Conservation (phyloP, 225 moss, liverwort and hornwort genomes). For the Climacium dendroides region DNA sequence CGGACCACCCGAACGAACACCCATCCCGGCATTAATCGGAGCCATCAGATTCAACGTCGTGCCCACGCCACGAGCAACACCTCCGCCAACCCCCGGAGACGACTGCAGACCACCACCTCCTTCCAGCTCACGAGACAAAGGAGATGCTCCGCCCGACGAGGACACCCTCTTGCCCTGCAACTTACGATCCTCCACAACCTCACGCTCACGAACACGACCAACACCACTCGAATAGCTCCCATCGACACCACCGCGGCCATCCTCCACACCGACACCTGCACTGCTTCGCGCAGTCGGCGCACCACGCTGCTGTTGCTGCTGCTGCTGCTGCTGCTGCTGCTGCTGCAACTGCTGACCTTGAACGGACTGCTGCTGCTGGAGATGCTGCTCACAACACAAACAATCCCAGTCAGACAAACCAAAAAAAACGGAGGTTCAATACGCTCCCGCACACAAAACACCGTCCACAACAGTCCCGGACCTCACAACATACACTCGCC, state of each 20-base stretch:
- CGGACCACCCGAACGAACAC: too few relatives aligned
- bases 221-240: constrained; percentile 16
- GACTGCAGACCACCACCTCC: too few relatives aligned
- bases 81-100: too few relatives aligned
- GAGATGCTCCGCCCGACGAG: too few relatives aligned
- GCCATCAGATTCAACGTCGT: too few relatives aligned
- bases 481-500: too few relatives aligned
- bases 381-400: background rate
- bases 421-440: background rate
- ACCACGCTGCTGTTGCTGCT: background rate
- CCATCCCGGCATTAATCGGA: too few relatives aligned
- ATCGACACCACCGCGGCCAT: constrained; percentile 24
- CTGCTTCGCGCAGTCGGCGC: constrained; percentile 14
- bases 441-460: background rate
- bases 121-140: too few relatives aligned
- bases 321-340: too few relatives aligned
- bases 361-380: background rate
- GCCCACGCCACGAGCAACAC: too few relatives aligned
- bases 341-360: background rate
- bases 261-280: constrained; percentile 14
- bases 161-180: too few relatives aligned
- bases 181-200: background rate
- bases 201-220: constrained; percentile 31
- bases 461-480: background rate
- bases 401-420: background rate